Conservation (phyloP, 805 yeast genomes). For the Lipomyces orientalis region DNA sequence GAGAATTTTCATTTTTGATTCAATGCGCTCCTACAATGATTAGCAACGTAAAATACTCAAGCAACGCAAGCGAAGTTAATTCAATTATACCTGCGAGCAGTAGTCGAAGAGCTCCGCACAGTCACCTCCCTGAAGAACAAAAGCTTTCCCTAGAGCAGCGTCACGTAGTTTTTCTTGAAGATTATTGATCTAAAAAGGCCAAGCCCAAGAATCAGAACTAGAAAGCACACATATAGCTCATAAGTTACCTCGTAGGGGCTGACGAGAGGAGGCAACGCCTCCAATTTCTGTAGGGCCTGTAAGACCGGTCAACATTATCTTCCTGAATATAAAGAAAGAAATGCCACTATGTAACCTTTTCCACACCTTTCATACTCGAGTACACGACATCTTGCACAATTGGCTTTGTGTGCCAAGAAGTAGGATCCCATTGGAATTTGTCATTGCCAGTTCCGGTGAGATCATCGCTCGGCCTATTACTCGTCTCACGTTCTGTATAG, state of each 20-base stretch:
- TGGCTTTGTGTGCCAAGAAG: slow-evolving; percentile 53
- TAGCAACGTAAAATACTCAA: neutral
- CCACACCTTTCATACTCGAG: slow-evolving; percentile 48
- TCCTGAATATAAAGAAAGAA: neutral
- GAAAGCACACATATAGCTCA: neutral
- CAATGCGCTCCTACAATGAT: slow-evolving; percentile 42
- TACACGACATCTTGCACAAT: slow-evolving; percentile 52
- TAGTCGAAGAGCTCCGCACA: slow-evolving; percentile 54
- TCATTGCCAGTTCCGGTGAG: slow-evolving; percentile 5
- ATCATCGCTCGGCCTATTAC: neutral
- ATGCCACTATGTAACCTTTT: slow-evolving; percentile 34
- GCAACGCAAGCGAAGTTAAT: neutral
- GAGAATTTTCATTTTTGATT: slow-evolving; percentile 50
- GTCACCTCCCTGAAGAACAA: slow-evolving; percentile 53
- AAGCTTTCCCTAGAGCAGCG: slow-evolving; percentile 53
- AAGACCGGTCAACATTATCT: neutral
- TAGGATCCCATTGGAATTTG: slow-evolving; percentile 46
- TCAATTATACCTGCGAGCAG: slow-evolving; percentile 42
- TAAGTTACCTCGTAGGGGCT: slow-evolving; percentile 45
- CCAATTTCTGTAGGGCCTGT: slow-evolving; percentile 50
- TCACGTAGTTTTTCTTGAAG: slow-evolving; percentile 46
- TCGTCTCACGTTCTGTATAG: slow-evolving; percentile 16
- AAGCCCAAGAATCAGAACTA: neutral
- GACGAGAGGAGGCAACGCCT: slow-evolving; percentile 52
- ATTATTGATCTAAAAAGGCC: slow-evolving; percentile 40